Conservation (phyloP, 768 basidiomycete genomes). For the Rhodotorula graminis region DNA sequence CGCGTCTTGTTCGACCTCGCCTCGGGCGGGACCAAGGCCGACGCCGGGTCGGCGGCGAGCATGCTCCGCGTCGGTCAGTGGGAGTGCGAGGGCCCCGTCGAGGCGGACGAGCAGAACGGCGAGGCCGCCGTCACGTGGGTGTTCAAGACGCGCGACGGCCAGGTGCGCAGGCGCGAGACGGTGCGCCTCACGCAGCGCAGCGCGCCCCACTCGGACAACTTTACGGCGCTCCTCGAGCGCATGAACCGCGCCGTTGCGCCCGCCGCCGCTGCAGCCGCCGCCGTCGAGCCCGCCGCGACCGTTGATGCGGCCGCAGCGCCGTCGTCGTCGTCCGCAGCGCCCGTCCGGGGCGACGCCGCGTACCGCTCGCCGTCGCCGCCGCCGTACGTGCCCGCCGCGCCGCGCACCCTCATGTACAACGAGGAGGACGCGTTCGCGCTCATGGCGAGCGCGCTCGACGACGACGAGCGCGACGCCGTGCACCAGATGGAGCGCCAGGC, state of each 20-base stretch:
- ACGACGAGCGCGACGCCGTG: slow-evolving; percentile 2
- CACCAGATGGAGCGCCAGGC: slow-evolving; percentile 5
- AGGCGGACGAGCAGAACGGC: neutral
- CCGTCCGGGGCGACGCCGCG: neutral
- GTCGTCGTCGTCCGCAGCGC: too few species aligned
- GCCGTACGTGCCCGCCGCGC: slow-evolving; percentile 28
- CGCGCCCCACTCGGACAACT: slow-evolving; percentile 24
- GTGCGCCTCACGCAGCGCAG: slow-evolving; percentile 12
- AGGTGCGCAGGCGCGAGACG: slow-evolving; percentile 15
- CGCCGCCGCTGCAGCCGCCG: neutral
- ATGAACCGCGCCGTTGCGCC: neutral
- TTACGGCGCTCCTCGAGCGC: slow-evolving; percentile 25
- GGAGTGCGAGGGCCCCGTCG: slow-evolving; percentile 27
- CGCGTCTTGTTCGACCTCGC: slow-evolving; percentile 12
- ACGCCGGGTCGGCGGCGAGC: neutral
- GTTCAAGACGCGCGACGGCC: slow-evolving; percentile 29
- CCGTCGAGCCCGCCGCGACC: too few species aligned
- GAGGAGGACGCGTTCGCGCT: slow-evolving; percentile 38
- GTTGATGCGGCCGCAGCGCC: neutral
- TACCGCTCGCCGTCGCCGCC: slow-evolving; percentile 25
- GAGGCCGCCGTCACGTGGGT: slow-evolving; percentile 21
- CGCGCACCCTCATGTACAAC: slow-evolving; percentile 34
- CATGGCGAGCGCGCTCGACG: slow-evolving; percentile 11
- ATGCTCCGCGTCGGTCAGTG: slow-evolving; percentile 21
- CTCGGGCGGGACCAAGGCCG: neutral